Base-by-base conservation (phyloP, 2,329 filamentous ascomycete genomes). In the Claviceps pazoutovae region DNA sequence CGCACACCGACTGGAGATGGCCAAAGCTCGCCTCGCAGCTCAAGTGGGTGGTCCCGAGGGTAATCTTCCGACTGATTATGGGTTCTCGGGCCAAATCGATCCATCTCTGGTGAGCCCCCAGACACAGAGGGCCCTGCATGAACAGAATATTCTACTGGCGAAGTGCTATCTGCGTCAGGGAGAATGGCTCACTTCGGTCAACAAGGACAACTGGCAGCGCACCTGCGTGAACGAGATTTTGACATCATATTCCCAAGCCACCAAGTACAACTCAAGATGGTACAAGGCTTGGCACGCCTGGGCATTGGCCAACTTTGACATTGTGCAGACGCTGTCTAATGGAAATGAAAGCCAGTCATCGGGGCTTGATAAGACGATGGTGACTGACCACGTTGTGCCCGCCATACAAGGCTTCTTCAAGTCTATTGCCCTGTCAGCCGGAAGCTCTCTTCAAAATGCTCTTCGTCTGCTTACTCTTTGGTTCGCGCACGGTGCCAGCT, bases 271-370 rank as follows among this genome's bases (percentile, higher is more conserved):
- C 64, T 84, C 88, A 37, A 83, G 84, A 55, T 98, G 91, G 81
- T 98, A 98, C 73, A 99, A 98, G 70, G 93, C 94, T 7, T 99
- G 93, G 93, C 93, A 99, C 68, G 87, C 93, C 0, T 99, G 93
- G 91, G 94, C 93, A 11, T 70, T 98, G 56, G 91, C 93, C 51
- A 99, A 98, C 67, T 99, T 98, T 61, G 91, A 99, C 68, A 93
- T 98, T 53, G 90, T 97, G 39, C 95, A 93, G 59, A 82, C 85
- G 0, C 73, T 93, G 53, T 80, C 83, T 8, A 76, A 84, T 21
- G 78, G 82, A 52, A 76, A 76, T 16, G 85, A 85, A 56, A 75
- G 79, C 41, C 67, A 66, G 46, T 41, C 69, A 17, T 62, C 62
- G 1, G 58, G 63, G 36, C 59, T 63, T 1, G 84, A 85, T 53